These are phyloP conservation scores for Zalerion maritima DNA, from an alignment of 495 filamentous ascomycete genomes.

Conservation along the genomic window DNA sequence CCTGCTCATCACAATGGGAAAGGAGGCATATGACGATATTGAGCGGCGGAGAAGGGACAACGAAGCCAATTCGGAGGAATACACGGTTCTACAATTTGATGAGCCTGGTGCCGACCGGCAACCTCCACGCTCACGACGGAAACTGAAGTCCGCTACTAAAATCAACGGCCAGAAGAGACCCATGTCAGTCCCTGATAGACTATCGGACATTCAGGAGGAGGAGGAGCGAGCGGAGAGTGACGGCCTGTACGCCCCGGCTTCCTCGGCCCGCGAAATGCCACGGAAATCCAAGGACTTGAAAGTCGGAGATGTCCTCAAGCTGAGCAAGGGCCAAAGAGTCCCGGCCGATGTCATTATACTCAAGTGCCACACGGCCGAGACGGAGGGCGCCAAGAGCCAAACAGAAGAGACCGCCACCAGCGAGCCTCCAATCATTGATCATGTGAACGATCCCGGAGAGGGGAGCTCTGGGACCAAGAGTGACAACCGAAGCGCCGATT, in stretches of 20 bases:
- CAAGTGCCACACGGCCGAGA: constrained; percentile 62
- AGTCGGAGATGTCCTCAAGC: constrained; percentile 86
- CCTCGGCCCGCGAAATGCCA: constrained; percentile 43
- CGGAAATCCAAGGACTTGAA: constrained; percentile 81
- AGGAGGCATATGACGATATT: constrained; percentile 93
- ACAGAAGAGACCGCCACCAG: constrained; percentile 11
- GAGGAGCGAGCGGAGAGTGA: constrained; percentile 35
- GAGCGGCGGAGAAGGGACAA: constrained; percentile 69
- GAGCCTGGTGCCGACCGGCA: constrained; percentile 20
- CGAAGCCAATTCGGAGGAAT: constrained; percentile 88
- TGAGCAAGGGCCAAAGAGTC: constrained; percentile 79
- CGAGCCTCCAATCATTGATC: constrained; percentile 27
- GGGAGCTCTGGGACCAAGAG: constrained; percentile 8
- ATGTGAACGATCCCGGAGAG: constrained; percentile 12
- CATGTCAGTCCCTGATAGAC: constrained; percentile 21
- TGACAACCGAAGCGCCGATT: too few species aligned
- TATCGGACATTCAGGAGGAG: constrained; percentile 38
- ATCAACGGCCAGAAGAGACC: constrained; percentile 16
- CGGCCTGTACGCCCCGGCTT: constrained; percentile 22
- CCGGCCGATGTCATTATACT: constrained; percentile 91
- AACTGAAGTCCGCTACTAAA: constrained; percentile 20
- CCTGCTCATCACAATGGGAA: constrained; percentile 77
- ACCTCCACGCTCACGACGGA: constrained; percentile 16
- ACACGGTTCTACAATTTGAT: constrained; percentile 60
- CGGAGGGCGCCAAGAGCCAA: too few species aligned